Conservation (phyloP, 306 rosid species). For the Lathyrus sativus region DNA sequence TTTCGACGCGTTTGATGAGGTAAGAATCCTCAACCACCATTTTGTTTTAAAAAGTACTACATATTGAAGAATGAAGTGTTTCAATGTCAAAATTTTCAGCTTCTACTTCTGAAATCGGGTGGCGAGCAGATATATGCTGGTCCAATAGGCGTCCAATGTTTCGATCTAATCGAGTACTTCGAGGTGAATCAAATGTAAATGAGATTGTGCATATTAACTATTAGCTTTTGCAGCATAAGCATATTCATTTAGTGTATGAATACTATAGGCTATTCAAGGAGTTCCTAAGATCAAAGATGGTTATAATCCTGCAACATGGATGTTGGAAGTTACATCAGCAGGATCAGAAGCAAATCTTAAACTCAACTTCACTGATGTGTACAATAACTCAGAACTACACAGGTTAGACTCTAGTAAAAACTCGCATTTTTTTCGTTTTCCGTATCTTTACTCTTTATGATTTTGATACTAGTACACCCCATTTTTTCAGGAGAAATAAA, state of each 20-base stretch:
- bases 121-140: conserved; percentile 77
- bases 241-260: conserved; percentile 23
- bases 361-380: conserved; percentile 52
- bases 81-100: conserved; percentile 44
- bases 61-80: background rate
- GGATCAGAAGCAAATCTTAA: conserved; percentile 62
- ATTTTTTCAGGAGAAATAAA: conserved; percentile 41
- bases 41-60: conserved; percentile 40
- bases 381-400: conserved; percentile 44
- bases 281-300: conserved; percentile 71
- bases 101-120: conserved; percentile 71
- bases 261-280: conserved; percentile 59
- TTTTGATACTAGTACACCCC: background rate
- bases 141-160: conserved; percentile 63
- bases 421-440: background rate
- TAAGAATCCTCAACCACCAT: conserved; percentile 1
- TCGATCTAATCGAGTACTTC: conserved; percentile 58
- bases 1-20: conserved; percentile 43
- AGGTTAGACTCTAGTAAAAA: conserved; percentile 30
- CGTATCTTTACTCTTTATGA: background rate
- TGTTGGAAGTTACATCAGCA: conserved; percentile 75
- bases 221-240: background rate
- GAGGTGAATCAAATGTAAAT: conserved; percentile 53
- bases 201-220: conserved; percentile 7
- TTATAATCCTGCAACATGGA: conserved; percentile 89